Conservation (phyloP, 495 filamentous ascomycete genomes). For the Podospora conica region DNA sequence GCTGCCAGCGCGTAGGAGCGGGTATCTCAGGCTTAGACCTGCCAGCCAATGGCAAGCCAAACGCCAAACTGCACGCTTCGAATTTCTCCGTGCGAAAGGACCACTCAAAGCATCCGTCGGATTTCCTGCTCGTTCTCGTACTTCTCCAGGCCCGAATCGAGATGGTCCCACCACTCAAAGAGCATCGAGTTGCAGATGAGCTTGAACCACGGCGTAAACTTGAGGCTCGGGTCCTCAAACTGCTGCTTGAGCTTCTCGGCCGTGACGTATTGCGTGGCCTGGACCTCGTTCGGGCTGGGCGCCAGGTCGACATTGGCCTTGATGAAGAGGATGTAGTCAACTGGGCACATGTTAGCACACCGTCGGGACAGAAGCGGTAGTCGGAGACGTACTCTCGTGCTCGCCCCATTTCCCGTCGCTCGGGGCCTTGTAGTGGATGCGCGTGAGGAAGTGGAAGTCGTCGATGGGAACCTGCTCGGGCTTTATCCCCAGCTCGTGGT, state of each 20-base stretch:
- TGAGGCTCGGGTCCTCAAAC: slow-evolving; percentile 72
- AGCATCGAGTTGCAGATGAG: slow-evolving; percentile 97
- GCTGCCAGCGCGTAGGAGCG: slow-evolving; percentile 18
- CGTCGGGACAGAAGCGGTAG: background rate
- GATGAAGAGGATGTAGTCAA: slow-evolving; percentile 99
- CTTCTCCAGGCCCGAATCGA: slow-evolving; percentile 73
- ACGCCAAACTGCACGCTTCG: background rate
- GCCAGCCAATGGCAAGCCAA: slow-evolving; percentile 8
- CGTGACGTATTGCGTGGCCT: slow-evolving; percentile 75
- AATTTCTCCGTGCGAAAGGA: background rate
- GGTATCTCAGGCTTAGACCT: slow-evolving; percentile 25
- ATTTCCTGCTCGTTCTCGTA: slow-evolving; percentile 84
- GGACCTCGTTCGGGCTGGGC: slow-evolving; percentile 80
- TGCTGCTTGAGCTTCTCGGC: slow-evolving; percentile 74
- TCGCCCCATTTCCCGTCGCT: slow-evolving; percentile 98
- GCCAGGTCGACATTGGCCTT: slow-evolving; percentile 81
- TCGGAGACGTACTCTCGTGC: slow-evolving; percentile 76
- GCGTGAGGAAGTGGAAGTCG: slow-evolving; percentile 86
- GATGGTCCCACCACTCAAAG: slow-evolving; percentile 95
- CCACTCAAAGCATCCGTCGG: slow-evolving; percentile 59
- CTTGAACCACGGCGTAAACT: slow-evolving; percentile 99
- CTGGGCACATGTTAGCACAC: slow-evolving; percentile 39
- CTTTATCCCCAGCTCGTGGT: slow-evolving; percentile 93
- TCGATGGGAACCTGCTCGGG: slow-evolving; percentile 84
- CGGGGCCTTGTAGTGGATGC: slow-evolving; percentile 97